Evolutionary conservation across 2,329 filamentous ascomycete genomes (phyloP), one percentile per base, ranked within the genome.

Genomic region (Daldinia sp.): DNA sequence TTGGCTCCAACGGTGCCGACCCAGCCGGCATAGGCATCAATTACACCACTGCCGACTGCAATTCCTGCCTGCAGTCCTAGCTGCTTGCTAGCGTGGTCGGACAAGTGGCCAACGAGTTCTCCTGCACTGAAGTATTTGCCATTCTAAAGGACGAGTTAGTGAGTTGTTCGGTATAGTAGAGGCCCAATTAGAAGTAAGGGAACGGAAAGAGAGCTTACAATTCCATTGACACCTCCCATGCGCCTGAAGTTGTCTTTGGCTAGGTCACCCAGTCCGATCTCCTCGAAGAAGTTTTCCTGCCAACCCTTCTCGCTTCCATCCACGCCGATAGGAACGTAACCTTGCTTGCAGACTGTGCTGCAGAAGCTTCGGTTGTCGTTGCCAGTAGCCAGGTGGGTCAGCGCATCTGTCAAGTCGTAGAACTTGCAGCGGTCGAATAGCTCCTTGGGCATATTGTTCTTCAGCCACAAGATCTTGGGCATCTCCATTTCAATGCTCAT

Each of bases 401-500:
- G 84, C 10, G 93, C 95, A 78, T 99, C 95, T 0, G 89, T 89
- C 72, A 99, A 80, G 74, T 99, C 95, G 77, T 97, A 99, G 76
- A 99, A 99, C 78, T 97, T 97, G 87, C 94, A 97, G 65, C 90
- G 88, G 58, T 90, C 89, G 73, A 98, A 99, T 13, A 95, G 83
- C 72, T 97, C 92, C 57, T 90, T 85, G 2, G 95, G 91, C 95
- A 99, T 98, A 80, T 98, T 87, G 79, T 97, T 97, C 85, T 98
- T 98, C 75, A 99, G 85, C 95, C 95, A 99, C 60, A 98, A 84
- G 1, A 97, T 92, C 81, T 99, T 99, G 67, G 95, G 95, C 58
- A 99, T 96, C 78, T 99, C 95, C 95, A 99, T 99, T 82, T 99
- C 95, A 68, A 97, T 94, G 76, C 93, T 97, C 95, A 99, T 99